A percentile compares a stretch with the other conserved stretches of the same genome.
Conservation (phyloP, 2,329 filamentous ascomycete species). For the Nakataea oryzae region DNA sequence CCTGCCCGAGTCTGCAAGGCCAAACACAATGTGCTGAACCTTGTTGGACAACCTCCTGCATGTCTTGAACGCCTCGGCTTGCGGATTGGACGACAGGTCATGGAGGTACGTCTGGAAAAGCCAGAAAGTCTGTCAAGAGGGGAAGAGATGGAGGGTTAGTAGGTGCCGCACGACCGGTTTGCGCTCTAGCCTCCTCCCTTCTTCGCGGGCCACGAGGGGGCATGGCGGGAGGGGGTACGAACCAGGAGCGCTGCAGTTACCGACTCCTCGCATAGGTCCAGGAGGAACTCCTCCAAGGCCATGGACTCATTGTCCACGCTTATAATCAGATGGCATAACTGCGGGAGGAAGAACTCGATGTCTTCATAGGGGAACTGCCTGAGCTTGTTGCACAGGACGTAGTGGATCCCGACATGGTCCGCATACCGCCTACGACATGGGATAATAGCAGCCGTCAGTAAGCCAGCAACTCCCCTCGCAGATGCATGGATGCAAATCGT, state of each 20-base stretch:
- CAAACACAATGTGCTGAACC: conserved; percentile 80
- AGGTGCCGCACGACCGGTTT: neutral
- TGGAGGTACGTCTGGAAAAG: conserved; percentile 81
- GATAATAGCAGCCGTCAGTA: neutral
- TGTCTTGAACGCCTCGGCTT: conserved; percentile 69
- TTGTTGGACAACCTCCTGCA: conserved; percentile 80
- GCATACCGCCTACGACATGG: conserved; percentile 60
- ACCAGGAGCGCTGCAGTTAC: conserved; percentile 77
- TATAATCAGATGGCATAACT: conserved; percentile 79
- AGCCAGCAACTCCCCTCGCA: neutral
- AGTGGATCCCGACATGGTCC: conserved; percentile 82
- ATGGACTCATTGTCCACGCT: conserved; percentile 87
- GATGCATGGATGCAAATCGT: neutral
- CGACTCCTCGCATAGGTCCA: conserved; percentile 79
- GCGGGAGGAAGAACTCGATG: conserved; percentile 85
- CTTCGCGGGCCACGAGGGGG: neutral
- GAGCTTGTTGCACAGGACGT: conserved; percentile 80
- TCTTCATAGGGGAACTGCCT: conserved; percentile 84
- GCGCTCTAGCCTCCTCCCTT: neutral
- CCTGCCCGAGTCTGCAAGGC: conserved; percentile 56
- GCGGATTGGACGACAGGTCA: conserved; percentile 66
- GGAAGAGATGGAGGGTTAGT: neutral
- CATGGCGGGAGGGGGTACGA: conserved; percentile 21
- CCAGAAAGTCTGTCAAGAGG: conserved; percentile 66
- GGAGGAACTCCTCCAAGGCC: conserved; percentile 78